Base-by-base conservation (phyloP, 2,329 filamentous ascomycete species). In the Fusarium domesticum region DNA sequence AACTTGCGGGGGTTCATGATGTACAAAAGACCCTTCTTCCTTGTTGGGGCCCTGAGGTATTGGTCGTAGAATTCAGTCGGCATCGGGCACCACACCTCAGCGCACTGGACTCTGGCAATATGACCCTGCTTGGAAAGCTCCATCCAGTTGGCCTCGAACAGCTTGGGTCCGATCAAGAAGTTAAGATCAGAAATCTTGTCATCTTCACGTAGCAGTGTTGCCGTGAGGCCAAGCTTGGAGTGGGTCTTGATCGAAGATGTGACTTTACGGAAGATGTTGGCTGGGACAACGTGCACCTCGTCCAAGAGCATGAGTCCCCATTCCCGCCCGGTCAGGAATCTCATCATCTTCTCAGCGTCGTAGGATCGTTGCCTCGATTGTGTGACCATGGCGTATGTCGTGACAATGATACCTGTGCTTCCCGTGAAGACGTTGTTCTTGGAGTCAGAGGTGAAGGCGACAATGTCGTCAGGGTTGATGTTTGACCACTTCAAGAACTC, bases 91-190 rank as follows among this genome's bases (percentile, higher is more conserved):
- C 93, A 98, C 6, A 98, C 93, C 68, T 98, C 93, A 12, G 93
- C 93, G 66, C 93, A 98, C 67, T 98, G 93, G 2, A 98, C 93
- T 56, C 89, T 86, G 28, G 93, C 93, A 65, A 98, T 98, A 63
- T 96, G 91, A 1, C 93, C 93, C 68, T 96, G 90, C 61, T 96
- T 89, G 1, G 92, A 93, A 32, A 98, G 79, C 66, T 98, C 93
- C 84, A 97, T 96, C 93, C 93, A 98, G 66, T 98, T 98, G 19
- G 93, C 93, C 68, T 98, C 93, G 64, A 96, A 98, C 1, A 98
- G 75, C 67, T 98, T 98, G 1, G 93, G 93, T 0, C 93, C 93
- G 60, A 98, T 97, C 46, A 98, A 72, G 64, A 97, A 98, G 66
- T 98, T 98, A 35, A 98, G 70, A 73, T 97, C 91, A 18, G 88